Base-by-base conservation (phyloP, 2,329 filamentous ascomycete species). In the Aspergillus sp. region DNA sequence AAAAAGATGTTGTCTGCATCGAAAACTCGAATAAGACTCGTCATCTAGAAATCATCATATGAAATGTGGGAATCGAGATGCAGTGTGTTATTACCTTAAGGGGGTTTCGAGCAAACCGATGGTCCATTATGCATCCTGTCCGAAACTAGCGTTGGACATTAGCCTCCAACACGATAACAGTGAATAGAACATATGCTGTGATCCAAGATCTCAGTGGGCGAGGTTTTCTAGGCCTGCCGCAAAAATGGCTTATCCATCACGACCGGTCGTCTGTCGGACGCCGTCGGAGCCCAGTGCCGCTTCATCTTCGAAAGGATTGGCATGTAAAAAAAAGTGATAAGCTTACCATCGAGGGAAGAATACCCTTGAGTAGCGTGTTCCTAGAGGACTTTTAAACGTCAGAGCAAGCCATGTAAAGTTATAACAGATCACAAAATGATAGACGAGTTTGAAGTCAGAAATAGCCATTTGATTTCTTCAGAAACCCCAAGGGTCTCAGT, bases 171-270 rank as follows among this genome's bases (percentile, higher is more conserved):
- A 63, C 59, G 58, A 60, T 50, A 39, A 8, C n/a, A 12, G n/a
- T 54, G 20, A 24, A 48, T 40, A 40, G 27, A 52, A 34, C 30
- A 40, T 54, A 19, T 58, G 39, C 20, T 24, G 37, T 19, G 19
- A 19, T 15, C 17, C 12, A 17, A 20, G n/a, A 51, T 72, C 80
- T 96, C 92, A 96, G 92, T 93, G 90, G 92, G 90, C 91, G 87
- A 96, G 92, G 93, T 96, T 96, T 96, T 96, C 91, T 96, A 96
- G 91, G 92, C 92, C 91, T 96, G 91, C 90, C 91, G 79, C 91
- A 90, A 90, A 84, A 79, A 72, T 58, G 90, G 91, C 91, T 86
- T 89, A 85, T 86, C 92, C 90, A 82, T 92, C 91, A 91, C 86
- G 86, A 80, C 77, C 75, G 75, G 72, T 77, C 74, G 72, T 77